Base-by-base conservation (phyloP, 2,329 filamentous ascomycete genomes). In the Exophiala lecanii-corni region DNA sequence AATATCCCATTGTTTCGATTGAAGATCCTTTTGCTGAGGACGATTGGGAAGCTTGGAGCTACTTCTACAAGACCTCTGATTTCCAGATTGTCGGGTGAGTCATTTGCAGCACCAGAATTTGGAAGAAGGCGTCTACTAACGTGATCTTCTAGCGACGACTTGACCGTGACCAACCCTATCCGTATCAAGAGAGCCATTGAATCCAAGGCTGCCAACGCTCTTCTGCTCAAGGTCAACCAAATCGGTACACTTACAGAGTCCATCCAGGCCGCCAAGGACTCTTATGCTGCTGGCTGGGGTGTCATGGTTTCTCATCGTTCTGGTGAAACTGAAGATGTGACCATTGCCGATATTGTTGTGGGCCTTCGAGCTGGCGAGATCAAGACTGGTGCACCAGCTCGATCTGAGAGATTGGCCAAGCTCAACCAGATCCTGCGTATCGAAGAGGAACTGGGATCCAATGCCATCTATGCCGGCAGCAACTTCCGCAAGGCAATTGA, bases 141-240 rank as follows among this genome's bases (percentile, higher is more conserved):
- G n/a, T n/a, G n/a, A n/a, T n/a, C n/a, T n/a, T n/a, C 28, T 23
- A 51, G 49, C 76, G 92, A 98, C 67, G 92, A 98, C 68, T 73
- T 98, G 79, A 97, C 92, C 57, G 92, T 98, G 72, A 98, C 92
- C 72, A 98, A 98, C 83, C 92, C 92, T 54, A 74, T 86, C 62
- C 91, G 92, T 72, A 98, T 98, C 81, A 96, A 97, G 87, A 94
- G 94, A 81, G 92, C 92, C 63, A 95, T 97, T 59, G 89, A 97
- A 71, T 84, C 92, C 65, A 98, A 98, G 86, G 87, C 92, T 62
- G 92, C 89, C 82, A 97, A 98, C 67, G 86, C 89, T 56, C 85
- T 98, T 49, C 81, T 98, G 53, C 87, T 98, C 68, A 98, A 98
- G 85, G 89, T 98, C 72, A 98, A 98, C 86, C 92, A 98, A 80